Evolutionary conservation across 129 eudicot species (phyloP).

Genomic region (Ambrosia artemisiifolia): DNA sequence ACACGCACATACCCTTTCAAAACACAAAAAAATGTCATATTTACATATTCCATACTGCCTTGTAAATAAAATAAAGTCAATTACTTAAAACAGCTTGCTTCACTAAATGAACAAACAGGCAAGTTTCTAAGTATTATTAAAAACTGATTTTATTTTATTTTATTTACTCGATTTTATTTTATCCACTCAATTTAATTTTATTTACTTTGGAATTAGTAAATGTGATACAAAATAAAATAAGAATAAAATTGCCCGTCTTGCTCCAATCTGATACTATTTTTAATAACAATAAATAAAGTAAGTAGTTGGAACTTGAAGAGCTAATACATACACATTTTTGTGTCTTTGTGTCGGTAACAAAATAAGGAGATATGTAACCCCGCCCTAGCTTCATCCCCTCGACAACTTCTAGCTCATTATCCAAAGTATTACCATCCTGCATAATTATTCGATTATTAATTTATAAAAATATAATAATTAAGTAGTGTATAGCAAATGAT

Average conservation of each 20-base stretch:
- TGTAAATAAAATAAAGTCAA: neutral
- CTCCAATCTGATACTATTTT: neutral
- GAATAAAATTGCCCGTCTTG: neutral
- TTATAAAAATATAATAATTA: neutral
- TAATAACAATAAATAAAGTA: neutral
- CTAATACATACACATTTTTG: conserved; percentile 77
- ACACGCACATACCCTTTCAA: neutral
- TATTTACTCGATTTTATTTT: too few relatives aligned
- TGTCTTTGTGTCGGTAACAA: conserved; percentile 71
- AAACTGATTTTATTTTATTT: too few relatives aligned
- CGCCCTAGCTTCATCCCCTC: conserved; percentile 97
- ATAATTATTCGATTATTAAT: neutral
- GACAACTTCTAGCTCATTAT: conserved; percentile 90
- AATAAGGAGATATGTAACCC: conserved; percentile 94
- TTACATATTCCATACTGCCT: neutral
- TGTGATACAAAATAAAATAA: neutral
- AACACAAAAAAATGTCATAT: neutral
- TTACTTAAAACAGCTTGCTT: neutral
- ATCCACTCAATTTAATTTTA: neutral
- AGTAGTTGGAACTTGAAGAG: neutral
- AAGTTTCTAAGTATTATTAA: neutral
- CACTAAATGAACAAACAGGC: neutral
- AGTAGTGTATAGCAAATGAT: neutral
- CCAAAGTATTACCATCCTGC: conserved; percentile 90
- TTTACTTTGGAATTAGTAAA: neutral